These are phyloP conservation scores for Blastocystis sp. DNA, from an alignment of 352 stramenopile species.

Conservation along the genomic window DNA sequence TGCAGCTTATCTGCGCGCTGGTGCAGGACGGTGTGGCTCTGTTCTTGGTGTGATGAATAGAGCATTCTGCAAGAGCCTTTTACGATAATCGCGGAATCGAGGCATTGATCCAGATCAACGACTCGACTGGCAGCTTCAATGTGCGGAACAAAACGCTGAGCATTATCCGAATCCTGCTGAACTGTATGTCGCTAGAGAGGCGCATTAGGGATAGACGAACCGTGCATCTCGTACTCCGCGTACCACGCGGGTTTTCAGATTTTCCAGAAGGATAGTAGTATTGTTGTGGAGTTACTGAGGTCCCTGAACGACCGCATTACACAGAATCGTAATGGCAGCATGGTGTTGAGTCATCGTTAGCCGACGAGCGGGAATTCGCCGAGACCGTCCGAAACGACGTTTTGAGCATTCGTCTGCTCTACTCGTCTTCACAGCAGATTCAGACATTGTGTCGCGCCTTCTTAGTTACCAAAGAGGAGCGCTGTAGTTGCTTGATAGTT, in stretches of 20 bases:
- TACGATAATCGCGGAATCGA: conserved; percentile 40
- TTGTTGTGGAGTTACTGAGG: neutral
- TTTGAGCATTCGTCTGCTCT: conserved; percentile 45
- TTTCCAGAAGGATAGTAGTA: conserved; percentile 44
- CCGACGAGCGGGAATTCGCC: neutral
- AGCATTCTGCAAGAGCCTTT: conserved; percentile 19
- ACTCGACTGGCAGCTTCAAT: conserved; percentile 27
- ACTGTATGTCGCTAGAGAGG: neutral
- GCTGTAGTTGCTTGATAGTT: conserved; percentile 12
- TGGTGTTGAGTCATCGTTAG: neutral
- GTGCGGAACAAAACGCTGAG: conserved; percentile 50
- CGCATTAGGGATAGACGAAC: neutral
- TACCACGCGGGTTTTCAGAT: conserved; percentile 54
- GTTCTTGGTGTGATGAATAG: neutral
- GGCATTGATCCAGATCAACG: conserved; percentile 58
- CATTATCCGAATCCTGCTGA: neutral
- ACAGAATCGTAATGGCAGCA: neutral
- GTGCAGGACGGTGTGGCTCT: conserved; percentile 12
- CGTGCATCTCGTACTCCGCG: conserved; percentile 5
- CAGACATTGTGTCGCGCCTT: conserved; percentile 9
- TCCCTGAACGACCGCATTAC: conserved; percentile 30
- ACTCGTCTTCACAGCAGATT: conserved; percentile 9
- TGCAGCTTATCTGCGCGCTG: conserved; percentile 29
- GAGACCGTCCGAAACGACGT: conserved; percentile 59
- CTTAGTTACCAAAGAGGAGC: neutral